Base-by-base conservation (phyloP, 2,329 filamentous ascomycete species). In the Zasmidium citrigriseum region DNA sequence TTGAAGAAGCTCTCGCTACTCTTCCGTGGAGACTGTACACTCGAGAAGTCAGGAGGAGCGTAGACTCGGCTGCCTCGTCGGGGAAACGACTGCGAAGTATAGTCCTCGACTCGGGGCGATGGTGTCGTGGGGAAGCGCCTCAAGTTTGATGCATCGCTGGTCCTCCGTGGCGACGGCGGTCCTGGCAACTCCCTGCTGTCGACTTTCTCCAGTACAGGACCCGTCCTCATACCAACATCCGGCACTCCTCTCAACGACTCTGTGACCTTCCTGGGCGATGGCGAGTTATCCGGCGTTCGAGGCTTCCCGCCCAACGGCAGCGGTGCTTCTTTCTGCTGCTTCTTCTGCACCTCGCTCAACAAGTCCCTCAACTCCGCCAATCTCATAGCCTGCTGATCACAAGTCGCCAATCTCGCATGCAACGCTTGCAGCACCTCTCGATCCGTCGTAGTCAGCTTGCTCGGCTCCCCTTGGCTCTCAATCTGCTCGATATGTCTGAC, bases 401-500 rank as follows among this genome's bases (percentile, higher is more conserved):
- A 68, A 2, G 64, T 61, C 1, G 58, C 61, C 27, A 66, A 54
- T 20, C 65, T 58, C 18, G 62, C 63, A 41, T 65, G 66, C 41
- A 70, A 53, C 4, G 60, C 64, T 52, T 68, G 67, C 34, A 68
- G 50, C 51, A 64, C 59, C 41, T 67, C 64, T 14, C 63, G 66
- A 45, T 68, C 67, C 1, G 55, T 63, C 3, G 63, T 52, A 1
- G 57, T 64, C 11, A 62, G 49, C 2, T 25, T 25, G 14, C 34
- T 41, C 1, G 14, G 18, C 11, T 38, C 22, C 11, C 55, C 55
- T 25, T 58, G 54, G 3, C 48, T 57, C 52, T 68, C 63, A 52
- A 70, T 67, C 22, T 60, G 47, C 25, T 68, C 67, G 46, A 70
- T 64, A 10, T 61, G 62, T 11, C 24, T 46, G 18, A 64, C 46